Percentiles rank a stretch among this genome's conserved stretches.
Conservation (phyloP, 2,329 filamentous ascomycete genomes). For the Ascochyta koolunga region DNA sequence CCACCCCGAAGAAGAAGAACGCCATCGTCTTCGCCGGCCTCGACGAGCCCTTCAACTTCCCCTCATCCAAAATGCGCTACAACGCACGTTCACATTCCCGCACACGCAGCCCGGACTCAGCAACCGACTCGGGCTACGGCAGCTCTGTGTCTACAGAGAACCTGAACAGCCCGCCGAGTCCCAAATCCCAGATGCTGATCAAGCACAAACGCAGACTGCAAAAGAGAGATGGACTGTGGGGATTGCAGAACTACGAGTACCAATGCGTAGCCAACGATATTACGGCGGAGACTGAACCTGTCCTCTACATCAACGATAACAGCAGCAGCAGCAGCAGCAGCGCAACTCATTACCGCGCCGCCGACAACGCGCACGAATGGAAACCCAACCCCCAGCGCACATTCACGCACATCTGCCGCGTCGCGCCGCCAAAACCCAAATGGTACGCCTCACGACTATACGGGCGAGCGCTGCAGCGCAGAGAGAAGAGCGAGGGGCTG, state of each 20-base stretch:
- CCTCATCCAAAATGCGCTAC: constrained; percentile 4
- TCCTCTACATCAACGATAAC: neutral
- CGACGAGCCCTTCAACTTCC: constrained; percentile 16
- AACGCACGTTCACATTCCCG: neutral
- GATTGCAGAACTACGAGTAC: neutral
- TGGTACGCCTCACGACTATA: constrained; percentile 9
- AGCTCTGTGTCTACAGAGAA: constrained; percentile 14
- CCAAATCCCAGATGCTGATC: neutral
- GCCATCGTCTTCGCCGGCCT: constrained; percentile 9
- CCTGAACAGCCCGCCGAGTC: constrained; percentile 8
- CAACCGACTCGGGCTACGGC: constrained; percentile 22
- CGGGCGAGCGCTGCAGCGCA: neutral
- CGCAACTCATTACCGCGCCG: neutral
- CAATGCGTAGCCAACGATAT: constrained; percentile 15
- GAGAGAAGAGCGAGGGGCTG: neutral
- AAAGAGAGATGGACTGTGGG: constrained; percentile 5
- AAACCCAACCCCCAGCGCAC: constrained; percentile 28
- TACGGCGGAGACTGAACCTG: neutral
- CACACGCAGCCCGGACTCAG: constrained; percentile 1
- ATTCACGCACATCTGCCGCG: constrained; percentile 13
- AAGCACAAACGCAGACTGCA: neutral
- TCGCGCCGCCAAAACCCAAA: neutral
- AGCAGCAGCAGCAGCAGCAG: neutral
- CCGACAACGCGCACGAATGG: constrained; percentile 19
- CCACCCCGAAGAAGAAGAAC: neutral